Evolutionary conservation across 345 rosid genomes (phyloP).

Genomic region (Isatis tinctoria): DNA sequence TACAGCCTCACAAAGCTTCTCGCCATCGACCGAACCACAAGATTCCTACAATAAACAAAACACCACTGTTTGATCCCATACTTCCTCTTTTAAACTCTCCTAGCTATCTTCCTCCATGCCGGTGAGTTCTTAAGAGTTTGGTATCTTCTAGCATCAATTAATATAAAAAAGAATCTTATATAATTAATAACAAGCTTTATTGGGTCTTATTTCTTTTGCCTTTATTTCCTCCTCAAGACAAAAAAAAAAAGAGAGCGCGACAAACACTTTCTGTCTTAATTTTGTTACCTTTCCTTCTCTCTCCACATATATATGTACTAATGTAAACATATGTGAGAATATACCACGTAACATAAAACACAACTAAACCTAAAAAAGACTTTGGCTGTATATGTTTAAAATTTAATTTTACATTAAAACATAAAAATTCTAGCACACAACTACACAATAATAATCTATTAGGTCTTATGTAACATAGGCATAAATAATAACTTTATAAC

Average conservation of each 20-base stretch:
- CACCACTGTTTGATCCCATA: constrained; percentile 4
- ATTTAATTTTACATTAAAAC: too few relatives aligned
- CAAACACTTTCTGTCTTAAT: constrained; percentile 30
- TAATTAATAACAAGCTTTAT: constrained; percentile 10
- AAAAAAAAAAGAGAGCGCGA: constrained; percentile 21
- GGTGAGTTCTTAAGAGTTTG: constrained; percentile 12
- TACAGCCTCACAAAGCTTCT: background rate
- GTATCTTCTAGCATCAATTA: background rate
- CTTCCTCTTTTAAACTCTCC: constrained; percentile 1
- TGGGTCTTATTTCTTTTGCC: constrained; percentile 23
- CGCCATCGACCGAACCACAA: constrained; percentile 4
- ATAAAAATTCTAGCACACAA: too few relatives aligned
- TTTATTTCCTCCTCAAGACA: constrained; percentile 14
- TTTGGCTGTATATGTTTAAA: too few relatives aligned
- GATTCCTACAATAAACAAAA: constrained; percentile 1
- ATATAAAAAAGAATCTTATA: background rate
- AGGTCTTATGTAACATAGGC: too few relatives aligned
- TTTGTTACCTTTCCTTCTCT: constrained; percentile 19
- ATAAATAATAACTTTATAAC: too few relatives aligned
- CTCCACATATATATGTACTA: too few relatives aligned
- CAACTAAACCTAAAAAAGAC: too few relatives aligned
- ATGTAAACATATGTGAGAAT: too few relatives aligned
- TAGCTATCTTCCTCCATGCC: constrained; percentile 8
- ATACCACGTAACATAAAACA: too few relatives aligned
- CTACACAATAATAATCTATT: too few relatives aligned